These are phyloP conservation scores for Alternaria gansuensis DNA, from an alignment of 2,329 filamentous ascomycete genomes.

Conservation along the genomic window DNA sequence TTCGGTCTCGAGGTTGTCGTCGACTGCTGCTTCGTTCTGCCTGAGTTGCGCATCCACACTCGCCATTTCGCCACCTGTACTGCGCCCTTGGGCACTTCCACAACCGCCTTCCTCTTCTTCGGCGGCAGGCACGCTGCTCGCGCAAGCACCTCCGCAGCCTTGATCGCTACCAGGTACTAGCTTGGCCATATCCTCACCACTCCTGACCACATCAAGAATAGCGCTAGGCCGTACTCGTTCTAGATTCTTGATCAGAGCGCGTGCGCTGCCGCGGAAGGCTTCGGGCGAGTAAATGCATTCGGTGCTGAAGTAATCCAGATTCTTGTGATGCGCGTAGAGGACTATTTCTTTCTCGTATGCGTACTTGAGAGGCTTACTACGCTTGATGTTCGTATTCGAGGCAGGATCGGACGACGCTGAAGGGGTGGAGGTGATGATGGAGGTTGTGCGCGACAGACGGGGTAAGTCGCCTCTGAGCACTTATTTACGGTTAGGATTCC, in stretches of 20 bases:
- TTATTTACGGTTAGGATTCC: conserved; percentile 28
- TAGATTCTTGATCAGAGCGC: conserved; percentile 91
- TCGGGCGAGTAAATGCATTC: conserved; percentile 99
- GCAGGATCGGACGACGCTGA: conserved; percentile 65
- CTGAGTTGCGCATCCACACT: conserved; percentile 79
- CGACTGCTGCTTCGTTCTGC: conserved; percentile 68
- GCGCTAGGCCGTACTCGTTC: conserved; percentile 93
- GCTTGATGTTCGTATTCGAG: conserved; percentile 79
- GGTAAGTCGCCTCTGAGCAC: conserved; percentile 88
- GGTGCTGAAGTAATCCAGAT: conserved; percentile 96
- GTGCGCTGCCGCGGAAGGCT: conserved; percentile 90
- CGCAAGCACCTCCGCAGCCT: conserved; percentile 43
- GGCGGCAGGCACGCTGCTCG: conserved; percentile 48
- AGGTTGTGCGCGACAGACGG: conserved; percentile 85
- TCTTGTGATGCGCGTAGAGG: conserved; percentile 95
- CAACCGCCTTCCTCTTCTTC: conserved; percentile 76
- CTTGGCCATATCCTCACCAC: conserved; percentile 93
- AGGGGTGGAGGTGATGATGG: conserved; percentile 74
- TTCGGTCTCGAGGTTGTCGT: conserved; percentile 70
- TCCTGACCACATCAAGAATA: conserved; percentile 92
- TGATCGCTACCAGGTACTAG: conserved; percentile 70
- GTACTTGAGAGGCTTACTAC: conserved; percentile 97
- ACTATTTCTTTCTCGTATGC: conserved; percentile 99
- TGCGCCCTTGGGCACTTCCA: conserved; percentile 73
- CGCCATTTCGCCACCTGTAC: conserved; percentile 79